Percentiles rank a stretch among this genome's conserved stretches.
phyloP scores from a whole-genome alignment of 2,329 filamentous ascomycete genomes.

The Pseudogymnoascus sp. region DNA sequence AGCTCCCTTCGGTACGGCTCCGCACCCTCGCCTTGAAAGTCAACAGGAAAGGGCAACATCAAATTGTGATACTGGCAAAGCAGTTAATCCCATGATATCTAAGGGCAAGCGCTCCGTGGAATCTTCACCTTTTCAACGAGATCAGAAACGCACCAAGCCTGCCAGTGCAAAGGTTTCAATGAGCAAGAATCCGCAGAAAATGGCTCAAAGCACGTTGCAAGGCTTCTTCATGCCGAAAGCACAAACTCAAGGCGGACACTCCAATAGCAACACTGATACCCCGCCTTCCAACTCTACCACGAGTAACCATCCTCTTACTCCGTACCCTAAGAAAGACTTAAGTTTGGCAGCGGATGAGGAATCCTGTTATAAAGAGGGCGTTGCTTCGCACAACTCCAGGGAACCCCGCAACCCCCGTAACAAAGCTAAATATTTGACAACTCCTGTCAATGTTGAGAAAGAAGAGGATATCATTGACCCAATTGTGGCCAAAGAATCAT shows the following conservation, averaged over 20 bases:
- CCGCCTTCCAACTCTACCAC: background rate
- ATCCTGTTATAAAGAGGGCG: background rate
- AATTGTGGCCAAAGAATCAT: conserved; percentile 68
- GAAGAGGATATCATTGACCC: conserved; percentile 50
- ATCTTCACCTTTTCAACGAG: conserved; percentile 15
- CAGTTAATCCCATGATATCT: conserved; percentile 4
- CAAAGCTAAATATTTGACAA: background rate
- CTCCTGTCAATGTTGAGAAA: conserved; percentile 14
- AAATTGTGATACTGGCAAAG: conserved; percentile 16
- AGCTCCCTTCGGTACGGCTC: background rate
- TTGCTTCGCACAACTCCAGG: background rate
- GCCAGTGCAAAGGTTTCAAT: conserved; percentile 13
- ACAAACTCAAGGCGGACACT: background rate
- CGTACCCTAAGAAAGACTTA: background rate
- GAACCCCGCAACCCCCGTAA: background rate
- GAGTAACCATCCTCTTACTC: background rate
- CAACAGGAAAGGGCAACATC: background rate
- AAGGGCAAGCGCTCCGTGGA: conserved; percentile 9
- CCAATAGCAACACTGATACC: background rate
- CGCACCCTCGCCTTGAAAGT: background rate
- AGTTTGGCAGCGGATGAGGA: background rate
- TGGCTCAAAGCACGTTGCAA: conserved; percentile 41
- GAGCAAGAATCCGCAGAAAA: conserved; percentile 42
- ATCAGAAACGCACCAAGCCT: conserved; percentile 45
- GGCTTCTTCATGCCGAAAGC: conserved; percentile 69